Conservation (phyloP, 192 early-diverging fungal species). For the Entomortierella beljakovae region DNA sequence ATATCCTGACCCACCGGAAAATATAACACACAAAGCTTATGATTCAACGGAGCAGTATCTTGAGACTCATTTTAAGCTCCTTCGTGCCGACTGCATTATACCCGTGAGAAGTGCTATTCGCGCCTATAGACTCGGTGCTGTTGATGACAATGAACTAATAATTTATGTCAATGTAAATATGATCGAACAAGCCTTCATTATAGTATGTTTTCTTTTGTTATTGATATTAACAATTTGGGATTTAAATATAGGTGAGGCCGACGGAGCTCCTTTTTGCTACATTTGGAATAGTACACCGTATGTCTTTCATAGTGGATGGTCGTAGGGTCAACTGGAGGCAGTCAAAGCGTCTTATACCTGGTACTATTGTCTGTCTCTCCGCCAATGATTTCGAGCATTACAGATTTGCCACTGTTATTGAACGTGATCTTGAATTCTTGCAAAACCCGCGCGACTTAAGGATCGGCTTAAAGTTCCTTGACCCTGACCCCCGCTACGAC, state of each 20-base stretch:
- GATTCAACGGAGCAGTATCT: constrained; percentile 62
- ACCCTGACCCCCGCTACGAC: constrained; percentile 17
- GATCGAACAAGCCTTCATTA: neutral
- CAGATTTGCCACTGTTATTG: constrained; percentile 60
- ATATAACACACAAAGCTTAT: constrained; percentile 54
- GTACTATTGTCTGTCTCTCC: constrained; percentile 65
- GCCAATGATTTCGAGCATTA: constrained; percentile 60
- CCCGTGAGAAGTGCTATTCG: constrained; percentile 62
- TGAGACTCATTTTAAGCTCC: constrained; percentile 60
- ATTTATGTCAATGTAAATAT: constrained; percentile 33
- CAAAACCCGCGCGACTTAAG: constrained; percentile 37
- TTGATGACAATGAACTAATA: constrained; percentile 40
- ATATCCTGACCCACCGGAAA: constrained; percentile 60
- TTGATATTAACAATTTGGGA: neutral
- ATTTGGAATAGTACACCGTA: constrained; percentile 57
- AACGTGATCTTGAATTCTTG: constrained; percentile 48
- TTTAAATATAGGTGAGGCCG: constrained; percentile 62
- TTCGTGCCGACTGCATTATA: constrained; percentile 65
- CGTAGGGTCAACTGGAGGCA: constrained; percentile 60
- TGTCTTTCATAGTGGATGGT: constrained; percentile 59
- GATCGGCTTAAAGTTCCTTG: constrained; percentile 51
- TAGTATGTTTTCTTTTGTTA: no score
- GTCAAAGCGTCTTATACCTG: constrained; percentile 65
- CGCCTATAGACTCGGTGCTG: constrained; percentile 19
- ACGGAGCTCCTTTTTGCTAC: constrained; percentile 57